These are phyloP conservation scores for Aschersonia sp. DNA, from an alignment of 2,329 filamentous ascomycete species.

Conservation along the genomic window DNA sequence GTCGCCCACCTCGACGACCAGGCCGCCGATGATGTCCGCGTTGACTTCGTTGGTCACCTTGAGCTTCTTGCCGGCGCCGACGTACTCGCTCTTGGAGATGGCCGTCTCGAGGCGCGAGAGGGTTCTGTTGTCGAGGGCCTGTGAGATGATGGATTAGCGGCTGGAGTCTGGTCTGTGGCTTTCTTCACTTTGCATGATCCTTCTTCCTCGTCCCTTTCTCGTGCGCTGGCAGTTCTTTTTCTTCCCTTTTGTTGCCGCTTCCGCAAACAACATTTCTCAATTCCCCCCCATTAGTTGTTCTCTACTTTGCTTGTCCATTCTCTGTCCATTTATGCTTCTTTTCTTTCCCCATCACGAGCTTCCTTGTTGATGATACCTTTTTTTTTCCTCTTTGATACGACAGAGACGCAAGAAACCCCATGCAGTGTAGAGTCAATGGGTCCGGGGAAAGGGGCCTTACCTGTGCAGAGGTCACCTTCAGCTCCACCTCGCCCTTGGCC, in stretches of 20 bases:
- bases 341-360: no score
- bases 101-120: conserved; percentile 75
- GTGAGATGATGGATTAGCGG: conserved; percentile 1
- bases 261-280: no score
- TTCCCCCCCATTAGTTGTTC: no score
- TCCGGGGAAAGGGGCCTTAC: conserved; percentile 34
- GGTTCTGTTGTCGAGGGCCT: conserved; percentile 79
- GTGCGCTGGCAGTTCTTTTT: no score
- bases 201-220: no score
- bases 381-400: no score
- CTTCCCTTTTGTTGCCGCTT: no score
- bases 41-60: conserved; percentile 93
- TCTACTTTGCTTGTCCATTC: no score
- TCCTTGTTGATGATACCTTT: no score
- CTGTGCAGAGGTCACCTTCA: conserved; percentile 79
- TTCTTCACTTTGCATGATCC: no score
- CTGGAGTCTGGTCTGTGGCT: no score
- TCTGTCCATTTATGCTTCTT: no score
- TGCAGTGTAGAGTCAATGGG: not conserved
- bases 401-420: not conserved
- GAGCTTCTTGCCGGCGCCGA: conserved; percentile 88
- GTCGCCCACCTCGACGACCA: conserved; percentile 93
- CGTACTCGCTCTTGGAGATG: conserved; percentile 77
- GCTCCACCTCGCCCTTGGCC: conserved; percentile 81
- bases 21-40: conserved; percentile 83